Conservation (phyloP, 805 yeast species). For the Kregervanrija fluxuum region DNA sequence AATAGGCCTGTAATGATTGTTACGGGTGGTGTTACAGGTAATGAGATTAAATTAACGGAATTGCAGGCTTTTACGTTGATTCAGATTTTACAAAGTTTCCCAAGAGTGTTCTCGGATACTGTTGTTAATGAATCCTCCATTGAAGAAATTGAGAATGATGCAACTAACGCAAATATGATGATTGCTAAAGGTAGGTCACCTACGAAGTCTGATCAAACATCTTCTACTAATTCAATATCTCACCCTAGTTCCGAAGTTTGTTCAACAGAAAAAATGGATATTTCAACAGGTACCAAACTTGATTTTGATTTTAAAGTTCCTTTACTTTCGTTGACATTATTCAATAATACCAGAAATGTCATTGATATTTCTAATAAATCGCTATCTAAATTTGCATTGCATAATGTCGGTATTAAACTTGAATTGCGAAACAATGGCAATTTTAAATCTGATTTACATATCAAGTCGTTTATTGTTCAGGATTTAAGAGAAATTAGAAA, state of each 20-base stretch:
- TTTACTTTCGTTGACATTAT: slow-evolving; percentile 52
- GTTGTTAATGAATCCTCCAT: slow-evolving; percentile 35
- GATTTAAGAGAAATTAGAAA: slow-evolving; percentile 59
- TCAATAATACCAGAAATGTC: slow-evolving; percentile 39
- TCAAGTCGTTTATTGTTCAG: slow-evolving; percentile 67
- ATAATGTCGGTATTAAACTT: slow-evolving; percentile 47
- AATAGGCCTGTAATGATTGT: slow-evolving; percentile 44
- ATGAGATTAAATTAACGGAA: slow-evolving; percentile 64
- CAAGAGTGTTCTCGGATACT: slow-evolving; percentile 43
- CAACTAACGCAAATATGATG: slow-evolving; percentile 52
- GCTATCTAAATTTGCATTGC: slow-evolving; percentile 53
- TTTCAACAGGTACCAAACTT: slow-evolving; percentile 13
- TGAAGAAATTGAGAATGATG: slow-evolving; percentile 56
- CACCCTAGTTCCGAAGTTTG: background rate
- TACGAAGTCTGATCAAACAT: background rate
- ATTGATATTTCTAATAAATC: slow-evolving; percentile 32
- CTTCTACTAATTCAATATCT: background rate
- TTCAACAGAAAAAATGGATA: background rate
- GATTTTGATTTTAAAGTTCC: slow-evolving; percentile 56
- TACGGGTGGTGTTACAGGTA: slow-evolving; percentile 53
- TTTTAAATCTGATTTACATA: slow-evolving; percentile 51
- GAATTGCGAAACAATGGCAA: slow-evolving; percentile 46
- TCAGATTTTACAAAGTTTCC: slow-evolving; percentile 47
- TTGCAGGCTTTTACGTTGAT: slow-evolving; percentile 55
- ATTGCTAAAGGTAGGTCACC: slow-evolving; percentile 20